Percentiles rank a stretch among this genome's conserved stretches.
Conservation (phyloP, 2,329 filamentous ascomycete genomes). For the Xylaria sp. region DNA sequence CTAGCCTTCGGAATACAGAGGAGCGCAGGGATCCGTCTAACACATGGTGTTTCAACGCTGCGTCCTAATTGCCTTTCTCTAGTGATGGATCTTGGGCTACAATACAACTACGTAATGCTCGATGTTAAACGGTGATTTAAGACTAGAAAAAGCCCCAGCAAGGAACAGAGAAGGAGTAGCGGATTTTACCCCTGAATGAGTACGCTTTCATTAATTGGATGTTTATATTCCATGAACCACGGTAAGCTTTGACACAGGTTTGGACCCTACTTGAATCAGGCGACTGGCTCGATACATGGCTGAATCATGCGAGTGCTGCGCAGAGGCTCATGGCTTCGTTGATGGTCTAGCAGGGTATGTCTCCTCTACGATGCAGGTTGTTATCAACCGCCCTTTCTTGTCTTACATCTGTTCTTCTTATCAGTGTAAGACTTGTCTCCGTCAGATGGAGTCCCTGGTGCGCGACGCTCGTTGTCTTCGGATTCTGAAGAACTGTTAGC, state of each 20-base stretch:
- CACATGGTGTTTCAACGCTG: not conserved
- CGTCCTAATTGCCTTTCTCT: not conserved
- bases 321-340: not conserved
- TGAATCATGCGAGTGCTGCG: not conserved
- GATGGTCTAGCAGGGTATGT: not conserved
- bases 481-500: constrained; percentile 65
- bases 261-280: not conserved
- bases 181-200: not conserved
- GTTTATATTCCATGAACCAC: constrained; percentile 2
- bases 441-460: constrained; percentile 32
- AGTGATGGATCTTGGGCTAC: not conserved
- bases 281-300: not conserved
- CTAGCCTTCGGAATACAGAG: not conserved
- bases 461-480: constrained; percentile 29
- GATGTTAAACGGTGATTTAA: not conserved
- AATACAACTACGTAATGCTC: not conserved
- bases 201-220: not conserved
- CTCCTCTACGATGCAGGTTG: not conserved
- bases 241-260: constrained; percentile 1
- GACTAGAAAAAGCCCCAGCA: not conserved
- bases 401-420: constrained; percentile 41
- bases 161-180: not conserved
- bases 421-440: constrained; percentile 27
- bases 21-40: not conserved
- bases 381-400: constrained; percentile 51